A percentile compares a stretch with the other conserved stretches of the same genome.
phyloP scores from a whole-genome alignment of 2,329 filamentous ascomycete genomes.

The Saccharata proteae region DNA sequence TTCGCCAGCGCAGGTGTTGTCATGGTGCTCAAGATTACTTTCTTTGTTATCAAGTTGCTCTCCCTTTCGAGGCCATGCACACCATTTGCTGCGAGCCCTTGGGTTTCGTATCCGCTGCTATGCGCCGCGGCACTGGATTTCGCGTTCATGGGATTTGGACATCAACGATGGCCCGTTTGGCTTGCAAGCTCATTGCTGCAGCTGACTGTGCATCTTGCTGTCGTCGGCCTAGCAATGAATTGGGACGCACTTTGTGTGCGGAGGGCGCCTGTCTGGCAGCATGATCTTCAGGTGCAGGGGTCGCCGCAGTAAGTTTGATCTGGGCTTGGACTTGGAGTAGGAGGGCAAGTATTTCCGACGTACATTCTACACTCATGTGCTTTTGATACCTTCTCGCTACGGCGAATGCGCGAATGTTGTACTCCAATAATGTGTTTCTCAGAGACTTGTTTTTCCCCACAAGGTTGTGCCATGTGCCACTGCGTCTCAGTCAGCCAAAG shows the following conservation, averaged over 20 bases:
- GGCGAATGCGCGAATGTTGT: too few species aligned
- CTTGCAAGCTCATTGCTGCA: constrained; percentile 28
- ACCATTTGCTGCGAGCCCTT: constrained; percentile 55
- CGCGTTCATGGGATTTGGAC: constrained; percentile 15
- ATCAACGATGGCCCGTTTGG: constrained; percentile 15
- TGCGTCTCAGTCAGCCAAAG: too few species aligned
- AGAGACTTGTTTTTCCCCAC: too few species aligned
- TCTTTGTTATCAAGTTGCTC: constrained; percentile 59
- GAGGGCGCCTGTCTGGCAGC: constrained; percentile 7
- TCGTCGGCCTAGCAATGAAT: constrained; percentile 27
- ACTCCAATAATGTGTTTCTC: too few species aligned
- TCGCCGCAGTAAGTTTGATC: background rate
- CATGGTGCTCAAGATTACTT: constrained; percentile 36
- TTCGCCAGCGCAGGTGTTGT: constrained; percentile 21
- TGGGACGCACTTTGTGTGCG: constrained; percentile 21
- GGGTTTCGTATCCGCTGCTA: constrained; percentile 55
- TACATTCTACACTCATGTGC: background rate
- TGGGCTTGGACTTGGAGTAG: too few species aligned
- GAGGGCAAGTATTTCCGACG: too few species aligned
- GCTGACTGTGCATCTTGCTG: constrained; percentile 34
- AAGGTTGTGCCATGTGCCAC: too few species aligned
- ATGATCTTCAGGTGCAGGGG: background rate
- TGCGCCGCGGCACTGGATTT: constrained; percentile 56
- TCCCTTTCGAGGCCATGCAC: constrained; percentile 57
- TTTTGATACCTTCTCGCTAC: too few species aligned